Evolutionary conservation across 495 filamentous ascomycete species (phyloP), one percentile per base, ranked within the genome.

Genomic region (Thozetella sp.): DNA sequence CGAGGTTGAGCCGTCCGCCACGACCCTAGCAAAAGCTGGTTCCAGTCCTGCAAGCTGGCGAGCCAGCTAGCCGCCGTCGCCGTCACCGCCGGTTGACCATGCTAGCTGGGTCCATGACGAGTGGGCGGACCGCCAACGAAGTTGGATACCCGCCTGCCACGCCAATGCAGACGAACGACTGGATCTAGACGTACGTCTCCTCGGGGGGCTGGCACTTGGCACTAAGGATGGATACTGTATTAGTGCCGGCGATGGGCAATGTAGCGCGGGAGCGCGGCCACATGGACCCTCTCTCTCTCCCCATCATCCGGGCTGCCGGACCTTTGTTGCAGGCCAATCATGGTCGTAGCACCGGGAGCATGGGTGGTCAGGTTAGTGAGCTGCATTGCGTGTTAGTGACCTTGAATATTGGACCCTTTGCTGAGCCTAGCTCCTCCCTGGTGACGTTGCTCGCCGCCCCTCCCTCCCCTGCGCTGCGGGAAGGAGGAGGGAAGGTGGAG

Each of bases 361-460:
- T 10, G 43, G 43, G n/a, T 48, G 43, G 11, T n/a, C 43, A 11
- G 9, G 6, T 10, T n/a, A 20, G 43, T 48, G 43, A n/a, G n/a
- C 43, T 48, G 43, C 43, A 19, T 48, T 48, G 43, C 43, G 43
- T 48, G 43, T 11, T 48, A 48, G 43, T 48, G 43, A 48, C 43
- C 30, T 37, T 48, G 43, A 4, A n/a, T 10, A 20, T 48, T 48
- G 20, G 43, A 13, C 43, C 43, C 6, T 20, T n/a, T 19, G 10
- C 43, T 48, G 12, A 13, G 43, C 9, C 3, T 19, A 48, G 43
- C 20, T 48, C 6, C 43, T 48, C 10, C 43, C 43, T 9, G 9
- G 43, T 48, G 43, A 48, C 43, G 43, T 48, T 48, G 43, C 43
- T 19, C 12, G 3, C 12, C 12, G 12, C 11, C 43, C 20, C 3